A percentile compares a stretch with the other conserved stretches of the same genome.
Evolutionary conservation across 1,139 yeast genomes (phyloP).

Genomic region (Saccharomyces hybrid): DNA sequence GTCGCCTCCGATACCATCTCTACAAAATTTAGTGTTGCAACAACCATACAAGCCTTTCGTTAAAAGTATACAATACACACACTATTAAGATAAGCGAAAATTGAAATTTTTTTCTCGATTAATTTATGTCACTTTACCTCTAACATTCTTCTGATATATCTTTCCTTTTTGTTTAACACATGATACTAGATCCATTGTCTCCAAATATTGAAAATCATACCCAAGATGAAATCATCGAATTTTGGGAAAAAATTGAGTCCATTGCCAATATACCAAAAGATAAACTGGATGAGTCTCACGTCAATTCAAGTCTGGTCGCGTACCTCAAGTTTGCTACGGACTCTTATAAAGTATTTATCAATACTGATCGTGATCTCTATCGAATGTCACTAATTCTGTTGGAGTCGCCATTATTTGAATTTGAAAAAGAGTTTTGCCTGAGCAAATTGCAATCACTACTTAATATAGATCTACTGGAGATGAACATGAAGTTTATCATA

Average conservation of each 20-base stretch:
- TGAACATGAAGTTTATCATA: conserved; percentile 38
- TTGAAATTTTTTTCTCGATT: background rate
- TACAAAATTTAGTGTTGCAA: background rate
- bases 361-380: conserved; percentile 33
- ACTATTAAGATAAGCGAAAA: background rate
- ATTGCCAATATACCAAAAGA: conserved; percentile 19
- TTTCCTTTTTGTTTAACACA: conserved; percentile 2
- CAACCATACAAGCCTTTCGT: no score
- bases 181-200: conserved; percentile 20
- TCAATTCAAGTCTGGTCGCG: conserved; percentile 30
- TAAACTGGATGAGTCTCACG: conserved; percentile 13
- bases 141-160: background rate
- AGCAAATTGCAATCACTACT: conserved; percentile 41
- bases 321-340: conserved; percentile 33
- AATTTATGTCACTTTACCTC: background rate
- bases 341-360: conserved; percentile 28
- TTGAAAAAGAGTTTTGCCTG: conserved; percentile 37
- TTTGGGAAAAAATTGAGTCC: conserved; percentile 31
- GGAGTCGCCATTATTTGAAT: conserved; percentile 33
- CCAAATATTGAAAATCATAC: conserved; percentile 14
- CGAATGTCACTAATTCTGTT: conserved; percentile 33
- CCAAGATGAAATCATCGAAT: conserved; percentile 21
- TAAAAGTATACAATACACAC: no score
- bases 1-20: no score
- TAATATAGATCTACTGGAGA: conserved; percentile 34